These are phyloP conservation scores for Medicago ruthenica DNA, from an alignment of 306 rosid genomes.

Conservation along the genomic window DNA sequence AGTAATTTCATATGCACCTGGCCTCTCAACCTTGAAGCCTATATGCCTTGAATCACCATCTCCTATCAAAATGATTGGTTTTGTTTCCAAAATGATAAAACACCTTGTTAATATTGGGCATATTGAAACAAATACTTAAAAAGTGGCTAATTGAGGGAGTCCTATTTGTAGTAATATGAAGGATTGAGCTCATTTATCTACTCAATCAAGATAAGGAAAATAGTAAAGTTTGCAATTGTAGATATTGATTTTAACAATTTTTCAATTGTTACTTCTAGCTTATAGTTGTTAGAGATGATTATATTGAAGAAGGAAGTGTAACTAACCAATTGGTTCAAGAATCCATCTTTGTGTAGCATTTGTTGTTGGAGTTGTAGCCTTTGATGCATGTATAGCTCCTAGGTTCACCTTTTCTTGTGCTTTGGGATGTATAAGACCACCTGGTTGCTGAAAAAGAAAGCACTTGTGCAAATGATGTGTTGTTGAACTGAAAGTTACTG, in stretches of 20 bases:
- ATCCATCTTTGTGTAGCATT: constrained; percentile 67
- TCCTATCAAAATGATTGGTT: constrained; percentile 55
- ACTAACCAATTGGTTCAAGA: constrained; percentile 86
- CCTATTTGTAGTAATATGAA: no score
- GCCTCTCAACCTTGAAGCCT: constrained; percentile 81
- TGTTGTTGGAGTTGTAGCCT: constrained; percentile 45
- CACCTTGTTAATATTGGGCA: not conserved
- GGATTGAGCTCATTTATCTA: no score
- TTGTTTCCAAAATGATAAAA: constrained; percentile 32
- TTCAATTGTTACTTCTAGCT: not conserved
- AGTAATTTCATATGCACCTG: constrained; percentile 77
- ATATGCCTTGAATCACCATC: constrained; percentile 86
- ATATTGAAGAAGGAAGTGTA: constrained; percentile 9
- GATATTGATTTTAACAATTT: not conserved
- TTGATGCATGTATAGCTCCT: constrained; percentile 51
- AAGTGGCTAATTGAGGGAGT: no score
- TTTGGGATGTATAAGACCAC: constrained; percentile 35
- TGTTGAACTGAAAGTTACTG: constrained; percentile 44
- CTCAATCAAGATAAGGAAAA: no score
- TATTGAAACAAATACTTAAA: not conserved
- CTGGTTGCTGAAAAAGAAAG: constrained; percentile 45
- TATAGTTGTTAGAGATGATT: not conserved
- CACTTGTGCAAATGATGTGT: constrained; percentile 44
- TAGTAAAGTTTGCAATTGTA: no score
- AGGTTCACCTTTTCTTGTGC: constrained; percentile 38